Evolutionary conservation across 1,284 basidiomycete genomes (phyloP).

Genomic region (Polyporus tsugae): DNA sequence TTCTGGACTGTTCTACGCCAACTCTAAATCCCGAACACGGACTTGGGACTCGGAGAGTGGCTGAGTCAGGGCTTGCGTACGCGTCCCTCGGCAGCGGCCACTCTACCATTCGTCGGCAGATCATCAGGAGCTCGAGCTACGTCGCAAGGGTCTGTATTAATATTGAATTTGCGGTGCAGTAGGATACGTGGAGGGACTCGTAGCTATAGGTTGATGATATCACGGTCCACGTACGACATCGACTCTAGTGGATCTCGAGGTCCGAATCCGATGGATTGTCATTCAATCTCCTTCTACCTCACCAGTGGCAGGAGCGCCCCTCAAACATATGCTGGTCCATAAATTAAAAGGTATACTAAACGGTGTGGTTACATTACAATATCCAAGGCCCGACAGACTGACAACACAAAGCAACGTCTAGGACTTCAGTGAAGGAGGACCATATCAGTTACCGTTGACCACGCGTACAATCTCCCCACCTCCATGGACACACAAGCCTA

Average conservation of each 20-base stretch:
- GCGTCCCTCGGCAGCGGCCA: constrained; percentile 19
- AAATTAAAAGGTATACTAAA: not conserved
- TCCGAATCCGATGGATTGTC: too few species aligned
- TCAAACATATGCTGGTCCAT: not conserved
- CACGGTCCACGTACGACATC: too few species aligned
- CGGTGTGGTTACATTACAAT: not conserved
- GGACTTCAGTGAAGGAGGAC: not conserved
- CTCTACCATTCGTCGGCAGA: not conserved
- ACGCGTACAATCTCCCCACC: not conserved
- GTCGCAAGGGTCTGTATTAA: too few species aligned
- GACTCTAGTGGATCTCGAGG: too few species aligned
- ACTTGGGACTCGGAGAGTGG: not conserved
- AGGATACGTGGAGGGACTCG: too few species aligned
- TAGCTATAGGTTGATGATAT: too few species aligned
- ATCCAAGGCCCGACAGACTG: not conserved
- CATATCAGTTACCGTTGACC: not conserved
- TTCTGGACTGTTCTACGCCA: not conserved
- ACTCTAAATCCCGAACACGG: too few species aligned
- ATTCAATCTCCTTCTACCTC: too few species aligned
- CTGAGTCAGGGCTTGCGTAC: constrained; percentile 9
- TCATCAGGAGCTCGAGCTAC: not conserved
- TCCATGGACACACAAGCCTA: not conserved
- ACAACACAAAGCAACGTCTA: not conserved
- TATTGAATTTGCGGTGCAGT: not conserved
- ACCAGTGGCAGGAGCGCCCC: not conserved